These are phyloP conservation scores for Schizosaccharomyces japonicus DNA, from an alignment of 805 yeast species.

Conservation along the genomic window DNA sequence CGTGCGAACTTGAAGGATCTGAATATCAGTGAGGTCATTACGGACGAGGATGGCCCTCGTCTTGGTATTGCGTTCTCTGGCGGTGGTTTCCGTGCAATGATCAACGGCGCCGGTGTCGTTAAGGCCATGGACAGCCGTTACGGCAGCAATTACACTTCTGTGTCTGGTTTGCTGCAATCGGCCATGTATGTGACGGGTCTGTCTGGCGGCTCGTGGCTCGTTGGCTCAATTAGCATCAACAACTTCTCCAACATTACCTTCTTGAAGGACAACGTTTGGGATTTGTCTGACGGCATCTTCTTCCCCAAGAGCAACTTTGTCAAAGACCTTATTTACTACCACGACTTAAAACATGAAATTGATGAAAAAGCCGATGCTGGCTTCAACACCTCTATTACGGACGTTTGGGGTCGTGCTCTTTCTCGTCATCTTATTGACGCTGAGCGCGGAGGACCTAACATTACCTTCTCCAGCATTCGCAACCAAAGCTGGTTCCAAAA, in stretches of 20 bases:
- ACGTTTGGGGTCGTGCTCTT: constrained; percentile 57
- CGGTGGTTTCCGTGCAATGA: constrained; percentile 61
- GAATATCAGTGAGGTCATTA: background rate
- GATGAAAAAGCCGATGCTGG: constrained; percentile 36
- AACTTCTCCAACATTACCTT: constrained; percentile 19
- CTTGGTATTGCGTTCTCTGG: constrained; percentile 41
- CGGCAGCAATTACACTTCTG: constrained; percentile 12
- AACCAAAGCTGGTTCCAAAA: constrained; percentile 35
- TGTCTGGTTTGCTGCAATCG: constrained; percentile 33
- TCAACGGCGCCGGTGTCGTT: constrained; percentile 32
- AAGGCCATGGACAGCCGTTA: constrained; percentile 23
- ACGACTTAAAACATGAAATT: constrained; percentile 21
- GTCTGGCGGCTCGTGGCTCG: constrained; percentile 54
- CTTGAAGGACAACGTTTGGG: constrained; percentile 15
- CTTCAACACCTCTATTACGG: constrained; percentile 41
- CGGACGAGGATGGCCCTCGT: constrained; percentile 1
- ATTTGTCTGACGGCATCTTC: constrained; percentile 6
- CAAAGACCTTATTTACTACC: constrained; percentile 25
- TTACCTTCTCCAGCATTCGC: constrained; percentile 33
- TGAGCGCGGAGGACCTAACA: constrained; percentile 38
- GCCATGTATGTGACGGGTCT: constrained; percentile 36
- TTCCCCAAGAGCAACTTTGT: constrained; percentile 25
- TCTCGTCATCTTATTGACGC: constrained; percentile 47
- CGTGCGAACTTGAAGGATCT: background rate
- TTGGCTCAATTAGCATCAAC: constrained; percentile 24